Evolutionary conservation across 768 basidiomycete species (phyloP), one percentile per base, ranked within the genome.

Genomic region (Tricholoma terreum): DNA sequence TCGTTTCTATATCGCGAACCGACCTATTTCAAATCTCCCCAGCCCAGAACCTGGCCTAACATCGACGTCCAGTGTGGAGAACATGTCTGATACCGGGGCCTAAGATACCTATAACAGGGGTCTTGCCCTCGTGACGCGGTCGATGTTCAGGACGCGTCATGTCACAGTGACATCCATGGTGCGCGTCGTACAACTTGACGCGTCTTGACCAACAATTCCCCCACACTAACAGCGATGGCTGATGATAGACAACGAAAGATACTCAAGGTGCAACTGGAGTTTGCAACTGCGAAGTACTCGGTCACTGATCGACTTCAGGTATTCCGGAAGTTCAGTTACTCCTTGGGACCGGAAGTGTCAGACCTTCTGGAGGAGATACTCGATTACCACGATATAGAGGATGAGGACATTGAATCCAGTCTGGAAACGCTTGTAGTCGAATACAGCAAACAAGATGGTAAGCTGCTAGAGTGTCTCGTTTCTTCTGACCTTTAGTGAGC

Each of bases 361-460:
- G 79, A 82, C 38, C 82, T 89, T 61, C 68, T 94, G 14, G 90
- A 93, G 64, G 77, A 81, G 11, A 82, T 94, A 35, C 73, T 93
- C 15, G 81, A 84, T 46, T 73, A 79, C 57, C 87, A 93, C 69
- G 85, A 88, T 49, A 88, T 94, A 46, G 67, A 76, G 3, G 84
- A 86, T 51, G 80, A 83, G 27, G 86, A 90, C 45, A 75, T 89
- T 15, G 90, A 92, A 59, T 77, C 78, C 38, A 89, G 90, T 43
- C 73, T 94, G 11, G 92, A 94, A 63, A 83, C 85, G 43, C 78
- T 94, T 27, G 91, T 91, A 7, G 85, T 89, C 61, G 91, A 92
- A 63, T 94, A 94, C 64, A 92, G 92, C 64, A 90, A 87, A 64
- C 92, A 94, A 71, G 92, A 94, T 76, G 92, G 92, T 85, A 61